Evolutionary conservation across 2,329 filamentous ascomycete genomes (phyloP).

Genomic region (Claviceps spartinae): DNA sequence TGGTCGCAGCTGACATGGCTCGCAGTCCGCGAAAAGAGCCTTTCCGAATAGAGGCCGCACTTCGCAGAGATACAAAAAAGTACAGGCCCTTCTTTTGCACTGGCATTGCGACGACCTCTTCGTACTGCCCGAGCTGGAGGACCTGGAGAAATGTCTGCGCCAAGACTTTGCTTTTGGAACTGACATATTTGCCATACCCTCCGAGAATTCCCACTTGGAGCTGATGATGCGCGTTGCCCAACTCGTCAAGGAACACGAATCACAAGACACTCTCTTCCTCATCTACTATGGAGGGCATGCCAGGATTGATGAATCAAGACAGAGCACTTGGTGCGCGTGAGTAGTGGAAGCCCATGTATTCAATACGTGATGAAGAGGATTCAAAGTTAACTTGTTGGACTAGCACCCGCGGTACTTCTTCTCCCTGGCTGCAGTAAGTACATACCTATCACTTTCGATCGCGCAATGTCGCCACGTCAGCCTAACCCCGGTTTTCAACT

Average conservation of each 20-base stretch:
- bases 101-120: constrained; percentile 47
- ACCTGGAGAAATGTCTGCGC: constrained; percentile 39
- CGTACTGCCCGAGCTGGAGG: constrained; percentile 43
- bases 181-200: constrained; percentile 44
- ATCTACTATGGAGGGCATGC: constrained; percentile 48
- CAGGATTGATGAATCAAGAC: constrained; percentile 43
- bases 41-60: constrained; percentile 42
- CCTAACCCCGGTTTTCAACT: neutral
- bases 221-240: constrained; percentile 43
- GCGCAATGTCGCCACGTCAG: neutral
- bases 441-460: neutral
- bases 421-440: constrained; percentile 41
- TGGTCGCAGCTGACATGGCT: neutral
- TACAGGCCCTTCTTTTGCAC: constrained; percentile 40
- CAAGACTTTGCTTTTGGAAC: constrained; percentile 44
- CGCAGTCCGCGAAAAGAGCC: constrained; percentile 38
- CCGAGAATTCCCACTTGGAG: constrained; percentile 43
- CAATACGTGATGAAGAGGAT: neutral
- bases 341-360: constrained; percentile 12
- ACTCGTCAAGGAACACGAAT: constrained; percentile 43
- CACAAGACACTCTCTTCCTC: constrained; percentile 40
- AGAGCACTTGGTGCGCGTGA: constrained; percentile 48
- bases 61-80: constrained; percentile 41
- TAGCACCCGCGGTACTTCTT: constrained; percentile 36
- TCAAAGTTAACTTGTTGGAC: neutral